Percentiles rank a stretch among this genome's conserved stretches.
These are phyloP conservation scores for Leishmania mexicana DNA, from an alignment of 208 protist species.

Conservation along the genomic window DNA sequence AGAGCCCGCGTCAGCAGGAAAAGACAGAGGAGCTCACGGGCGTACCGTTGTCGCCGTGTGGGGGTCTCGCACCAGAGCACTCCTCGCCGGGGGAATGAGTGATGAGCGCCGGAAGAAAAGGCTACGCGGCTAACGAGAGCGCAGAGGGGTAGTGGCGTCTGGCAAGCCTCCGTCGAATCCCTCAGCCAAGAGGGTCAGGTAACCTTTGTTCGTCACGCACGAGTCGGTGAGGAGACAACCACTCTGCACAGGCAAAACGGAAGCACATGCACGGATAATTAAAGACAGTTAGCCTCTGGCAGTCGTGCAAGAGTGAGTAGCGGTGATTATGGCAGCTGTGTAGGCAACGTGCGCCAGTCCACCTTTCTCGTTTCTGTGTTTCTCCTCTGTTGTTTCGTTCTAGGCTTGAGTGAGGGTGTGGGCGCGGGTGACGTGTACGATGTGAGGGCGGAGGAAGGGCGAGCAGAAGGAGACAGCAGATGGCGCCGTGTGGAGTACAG, in stretches of 20 bases:
- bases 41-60: background rate
- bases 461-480: background rate
- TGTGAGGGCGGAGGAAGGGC: background rate
- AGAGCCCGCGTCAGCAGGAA: background rate
- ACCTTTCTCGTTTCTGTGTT: background rate
- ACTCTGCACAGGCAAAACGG: background rate
- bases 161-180: background rate
- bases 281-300: background rate
- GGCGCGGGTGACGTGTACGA: background rate
- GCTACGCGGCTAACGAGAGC: background rate
- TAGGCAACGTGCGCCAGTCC: background rate
- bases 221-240: background rate
- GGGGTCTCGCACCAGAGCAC: background rate
- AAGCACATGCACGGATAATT: background rate
- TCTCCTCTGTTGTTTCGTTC: background rate
- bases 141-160: background rate
- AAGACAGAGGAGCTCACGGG: background rate
- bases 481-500: background rate
- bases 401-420: background rate
- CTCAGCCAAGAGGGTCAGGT: no score
- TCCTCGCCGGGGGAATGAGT: background rate
- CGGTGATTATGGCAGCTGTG: background rate
- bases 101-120: background rate
- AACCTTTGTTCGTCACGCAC: background rate
- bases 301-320: background rate